Base-by-base conservation (phyloP, 2,329 filamentous ascomycete genomes). In the Geosmithia putterillii region DNA sequence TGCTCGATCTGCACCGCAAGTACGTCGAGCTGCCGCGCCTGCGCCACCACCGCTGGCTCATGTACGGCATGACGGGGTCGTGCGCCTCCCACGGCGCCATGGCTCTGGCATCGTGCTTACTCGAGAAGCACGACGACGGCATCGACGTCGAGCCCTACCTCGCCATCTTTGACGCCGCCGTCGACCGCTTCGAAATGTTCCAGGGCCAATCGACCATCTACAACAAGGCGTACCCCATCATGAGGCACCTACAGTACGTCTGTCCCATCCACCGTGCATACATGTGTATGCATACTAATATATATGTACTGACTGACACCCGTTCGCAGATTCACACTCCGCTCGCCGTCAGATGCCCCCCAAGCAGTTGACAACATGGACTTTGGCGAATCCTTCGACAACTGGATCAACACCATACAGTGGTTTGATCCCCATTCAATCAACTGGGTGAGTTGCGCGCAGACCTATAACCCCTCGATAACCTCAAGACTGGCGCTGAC, bases 381-480 rank as follows among this genome's bases (percentile, higher is more conserved):
- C 8, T 18, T 38, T 3, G 42, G 19, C 8, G 46, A 50, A 39
- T 42, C 39, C 19, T 47, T 48, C 18, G 45, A 50, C 6, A 43
- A 48, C 14, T 48, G 48, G 48, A 43, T 48, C 17, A 46, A 35
- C 34, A 48, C 38, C 17, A 42, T 50, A 35, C 46, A 50, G 22
- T 50, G 48, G 48, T 48, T 50, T 15, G 45, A 45, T 4, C 48
- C 47, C 6, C 46, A 48, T 38, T 40, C 44, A 10, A 44, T 50
- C 39, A 45, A 45, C 40, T 48, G 47, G 48, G 48, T 46, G 42
- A 36, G 44, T 38, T 3, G 5, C 3, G 3, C 6, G 15, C 15
- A 12, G 10, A 6, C 15, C 10, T 32, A 12, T 12, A 7, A 6
- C n/a, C n/a, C n/a, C n/a, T n/a, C 5, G 15, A 32, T 32, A 14